A percentile compares a stretch with the other conserved stretches of the same genome.
Conservation (phyloP, 2,329 filamentous ascomycete species). For the Fusarium tanahbumbuense region DNA sequence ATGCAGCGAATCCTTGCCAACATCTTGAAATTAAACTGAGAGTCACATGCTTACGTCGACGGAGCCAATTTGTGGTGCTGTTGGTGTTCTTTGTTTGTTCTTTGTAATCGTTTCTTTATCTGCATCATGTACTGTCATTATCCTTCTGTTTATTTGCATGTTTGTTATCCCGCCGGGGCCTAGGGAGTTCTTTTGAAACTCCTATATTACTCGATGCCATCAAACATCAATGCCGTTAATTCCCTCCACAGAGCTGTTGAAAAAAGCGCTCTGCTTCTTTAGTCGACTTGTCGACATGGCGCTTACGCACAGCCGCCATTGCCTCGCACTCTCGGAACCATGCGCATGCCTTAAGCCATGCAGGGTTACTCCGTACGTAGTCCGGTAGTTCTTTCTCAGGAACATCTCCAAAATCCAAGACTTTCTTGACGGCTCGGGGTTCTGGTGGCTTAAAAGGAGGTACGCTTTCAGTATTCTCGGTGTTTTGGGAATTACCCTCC, state of each 20-base stretch:
- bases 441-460: conserved; percentile 45
- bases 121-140: background rate
- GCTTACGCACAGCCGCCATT: conserved; percentile 15
- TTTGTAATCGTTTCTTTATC: background rate
- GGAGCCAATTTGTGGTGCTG: background rate
- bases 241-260: conserved; percentile 13
- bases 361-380: conserved; percentile 57
- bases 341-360: conserved; percentile 57
- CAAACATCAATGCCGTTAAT: background rate
- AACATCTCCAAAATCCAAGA: conserved; percentile 54
- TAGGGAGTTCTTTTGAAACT: conserved; percentile 2
- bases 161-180: background rate
- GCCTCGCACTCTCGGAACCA: conserved; percentile 52
- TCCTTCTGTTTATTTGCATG: background rate
- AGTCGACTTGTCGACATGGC: conserved; percentile 28
- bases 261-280: conserved; percentile 43
- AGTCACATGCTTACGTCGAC: background rate
- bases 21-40: background rate
- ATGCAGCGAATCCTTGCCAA: background rate
- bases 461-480: conserved; percentile 10
- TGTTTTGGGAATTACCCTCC: conserved; percentile 26
- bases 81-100: background rate
- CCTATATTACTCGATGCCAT: background rate
- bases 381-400: conserved; percentile 57
- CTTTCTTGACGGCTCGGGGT: conserved; percentile 46